Conservation (phyloP, 371 early-diverging fungal species). For the Lichtheimia corymbifera region DNA sequence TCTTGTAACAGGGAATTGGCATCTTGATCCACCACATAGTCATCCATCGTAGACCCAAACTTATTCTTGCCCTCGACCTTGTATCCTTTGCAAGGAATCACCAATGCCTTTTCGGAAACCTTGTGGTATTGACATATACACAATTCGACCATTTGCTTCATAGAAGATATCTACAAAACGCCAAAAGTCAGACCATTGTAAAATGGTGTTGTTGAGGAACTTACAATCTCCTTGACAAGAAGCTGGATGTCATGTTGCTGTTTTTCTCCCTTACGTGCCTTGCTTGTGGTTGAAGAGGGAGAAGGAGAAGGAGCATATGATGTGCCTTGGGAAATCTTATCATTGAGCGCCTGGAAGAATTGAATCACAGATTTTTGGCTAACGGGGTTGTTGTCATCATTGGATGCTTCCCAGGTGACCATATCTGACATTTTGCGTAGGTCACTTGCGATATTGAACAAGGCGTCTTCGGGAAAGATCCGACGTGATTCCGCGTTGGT, state of each 20-base stretch:
- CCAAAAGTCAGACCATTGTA: neutral
- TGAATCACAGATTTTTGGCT: conserved; percentile 7
- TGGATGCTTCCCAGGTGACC: conserved; percentile 44
- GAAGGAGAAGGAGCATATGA: neutral
- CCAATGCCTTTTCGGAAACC: conserved; percentile 20
- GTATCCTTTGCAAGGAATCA: conserved; percentile 30
- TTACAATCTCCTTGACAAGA: conserved; percentile 35
- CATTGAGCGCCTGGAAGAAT: conserved; percentile 11
- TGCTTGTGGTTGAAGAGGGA: neutral
- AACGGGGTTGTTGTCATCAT: conserved; percentile 11
- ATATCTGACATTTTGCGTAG: conserved; percentile 49
- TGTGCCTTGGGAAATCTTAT: conserved; percentile 14
- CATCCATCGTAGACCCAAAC: conserved; percentile 11
- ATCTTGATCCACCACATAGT: neutral
- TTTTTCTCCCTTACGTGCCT: neutral
- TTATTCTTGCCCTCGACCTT: conserved; percentile 26
- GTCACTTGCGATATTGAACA: conserved; percentile 29
- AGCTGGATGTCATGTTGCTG: conserved; percentile 9
- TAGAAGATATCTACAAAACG: conserved; percentile 13
- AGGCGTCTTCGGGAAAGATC: conserved; percentile 28
- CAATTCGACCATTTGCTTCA: conserved; percentile 25
- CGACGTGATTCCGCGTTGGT: neutral
- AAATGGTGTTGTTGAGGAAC: neutral
- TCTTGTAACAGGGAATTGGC: neutral
- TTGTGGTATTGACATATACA: conserved; percentile 27